A percentile compares a stretch with the other conserved stretches of the same genome.
Evolutionary conservation across 2,329 filamentous ascomycete genomes (phyloP).

Genomic region (Sporothrix brasiliensis): DNA sequence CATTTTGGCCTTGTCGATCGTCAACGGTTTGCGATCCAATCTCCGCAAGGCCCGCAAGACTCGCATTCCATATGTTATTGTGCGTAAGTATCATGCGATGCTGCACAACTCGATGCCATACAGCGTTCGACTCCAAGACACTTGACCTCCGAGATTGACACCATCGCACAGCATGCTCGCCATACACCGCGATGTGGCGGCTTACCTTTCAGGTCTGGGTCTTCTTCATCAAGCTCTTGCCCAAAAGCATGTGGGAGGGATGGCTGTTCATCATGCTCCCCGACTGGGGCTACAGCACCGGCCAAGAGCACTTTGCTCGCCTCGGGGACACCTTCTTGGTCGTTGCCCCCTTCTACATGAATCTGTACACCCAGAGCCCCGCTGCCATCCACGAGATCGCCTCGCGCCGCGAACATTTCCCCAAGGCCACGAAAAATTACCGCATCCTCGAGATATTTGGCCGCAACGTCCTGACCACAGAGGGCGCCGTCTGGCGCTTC

Average conservation of each 20-base stretch:
- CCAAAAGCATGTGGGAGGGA: slow-evolving; percentile 56
- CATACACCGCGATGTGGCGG: slow-evolving; percentile 59
- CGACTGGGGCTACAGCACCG: slow-evolving; percentile 62
- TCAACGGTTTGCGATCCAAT: slow-evolving; percentile 48
- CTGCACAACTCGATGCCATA: neutral
- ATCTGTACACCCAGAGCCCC: slow-evolving; percentile 63
- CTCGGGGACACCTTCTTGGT: slow-evolving; percentile 63
- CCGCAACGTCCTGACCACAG: slow-evolving; percentile 70
- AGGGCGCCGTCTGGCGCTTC: slow-evolving; percentile 69
- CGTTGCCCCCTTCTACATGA: slow-evolving; percentile 59
- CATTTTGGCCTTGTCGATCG: neutral
- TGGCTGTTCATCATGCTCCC: slow-evolving; percentile 62
- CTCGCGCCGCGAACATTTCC: slow-evolving; percentile 68
- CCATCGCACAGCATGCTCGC: slow-evolving; percentile 48
- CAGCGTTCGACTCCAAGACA: neutral
- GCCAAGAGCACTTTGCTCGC: slow-evolving; percentile 60
- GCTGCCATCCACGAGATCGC: slow-evolving; percentile 68
- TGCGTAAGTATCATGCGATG: slow-evolving; percentile 50
- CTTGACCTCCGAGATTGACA: neutral
- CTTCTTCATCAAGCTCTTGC: slow-evolving; percentile 59
- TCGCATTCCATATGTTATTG: slow-evolving; percentile 56
- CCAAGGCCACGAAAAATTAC: slow-evolving; percentile 66
- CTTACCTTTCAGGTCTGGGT: slow-evolving; percentile 58
- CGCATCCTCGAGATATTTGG: slow-evolving; percentile 66
- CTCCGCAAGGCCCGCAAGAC: slow-evolving; percentile 55